Evolutionary conservation across 2,329 filamentous ascomycete species (phyloP).

Genomic region (Hymenoscyphus occultus): DNA sequence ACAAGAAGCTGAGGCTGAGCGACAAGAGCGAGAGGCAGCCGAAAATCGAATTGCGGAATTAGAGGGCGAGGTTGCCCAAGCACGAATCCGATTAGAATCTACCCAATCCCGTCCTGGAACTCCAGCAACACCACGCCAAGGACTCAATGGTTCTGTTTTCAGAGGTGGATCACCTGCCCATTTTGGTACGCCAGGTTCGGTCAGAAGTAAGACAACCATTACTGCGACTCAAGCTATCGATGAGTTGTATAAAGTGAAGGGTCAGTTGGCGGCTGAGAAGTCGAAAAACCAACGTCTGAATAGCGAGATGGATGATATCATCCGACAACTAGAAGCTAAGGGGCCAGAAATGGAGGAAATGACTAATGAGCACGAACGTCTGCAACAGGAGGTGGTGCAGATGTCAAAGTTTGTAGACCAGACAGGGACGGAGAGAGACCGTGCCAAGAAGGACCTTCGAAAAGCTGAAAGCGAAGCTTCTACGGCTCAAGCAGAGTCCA

Average conservation of each 20-base stretch:
- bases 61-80: slow-evolving; percentile 59
- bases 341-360: slow-evolving; percentile 86
- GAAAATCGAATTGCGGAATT: slow-evolving; percentile 63
- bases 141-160: slow-evolving; percentile 51
- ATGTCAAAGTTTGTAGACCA: slow-evolving; percentile 84
- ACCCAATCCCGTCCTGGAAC: slow-evolving; percentile 39
- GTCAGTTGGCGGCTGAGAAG: slow-evolving; percentile 70
- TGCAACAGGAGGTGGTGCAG: slow-evolving; percentile 77
- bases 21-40: slow-evolving; percentile 57
- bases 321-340: slow-evolving; percentile 79
- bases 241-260: slow-evolving; percentile 65
- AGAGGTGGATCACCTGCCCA: slow-evolving; percentile 53
- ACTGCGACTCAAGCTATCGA: slow-evolving; percentile 63
- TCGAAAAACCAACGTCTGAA: slow-evolving; percentile 71
- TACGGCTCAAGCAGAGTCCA: slow-evolving; percentile 63
- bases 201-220: slow-evolving; percentile 52
- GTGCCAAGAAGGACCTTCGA: slow-evolving; percentile 71
- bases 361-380: slow-evolving; percentile 72
- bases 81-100: slow-evolving; percentile 41
- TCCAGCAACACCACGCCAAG: slow-evolving; percentile 56
- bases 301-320: slow-evolving; percentile 78
- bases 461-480: slow-evolving; percentile 73
- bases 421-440: slow-evolving; percentile 75
- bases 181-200: slow-evolving; percentile 58
- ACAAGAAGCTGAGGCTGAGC: slow-evolving; percentile 54